A percentile compares a stretch with the other conserved stretches of the same genome.
These are phyloP conservation scores for Cutaneotrichosporon sp. DNA, from an alignment of 1,284 basidiomycete genomes.

Conservation along the genomic window DNA sequence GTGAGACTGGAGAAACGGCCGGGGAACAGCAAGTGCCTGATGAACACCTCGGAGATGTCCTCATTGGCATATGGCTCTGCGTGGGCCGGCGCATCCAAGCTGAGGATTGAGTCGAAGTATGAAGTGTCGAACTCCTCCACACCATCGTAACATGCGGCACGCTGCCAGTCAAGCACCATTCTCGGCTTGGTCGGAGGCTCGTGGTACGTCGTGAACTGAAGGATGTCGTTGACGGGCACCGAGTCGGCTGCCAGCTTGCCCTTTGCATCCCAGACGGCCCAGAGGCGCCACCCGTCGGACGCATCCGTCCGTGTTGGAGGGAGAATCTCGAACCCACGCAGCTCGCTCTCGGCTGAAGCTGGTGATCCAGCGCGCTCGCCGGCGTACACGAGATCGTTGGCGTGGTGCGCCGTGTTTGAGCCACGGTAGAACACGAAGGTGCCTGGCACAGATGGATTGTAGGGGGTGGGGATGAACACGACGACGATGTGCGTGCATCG, in stretches of 20 bases:
- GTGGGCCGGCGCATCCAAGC: slow-evolving; percentile 58
- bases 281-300: slow-evolving; percentile 45
- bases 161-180: slow-evolving; percentile 38
- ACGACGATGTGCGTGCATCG: slow-evolving; percentile 43
- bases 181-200: slow-evolving; percentile 16
- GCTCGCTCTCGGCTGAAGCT: slow-evolving; percentile 26
- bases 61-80: slow-evolving; percentile 34
- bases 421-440: slow-evolving; percentile 46
- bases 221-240: slow-evolving; percentile 33
- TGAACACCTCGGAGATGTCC: slow-evolving; percentile 62
- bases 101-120: slow-evolving; percentile 74
- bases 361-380: slow-evolving; percentile 34
- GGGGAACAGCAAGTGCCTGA: slow-evolving; percentile 74
- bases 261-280: slow-evolving; percentile 48
- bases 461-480: slow-evolving; percentile 41
- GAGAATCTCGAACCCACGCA: slow-evolving; percentile 48
- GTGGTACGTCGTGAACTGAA: slow-evolving; percentile 37
- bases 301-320: slow-evolving; percentile 27
- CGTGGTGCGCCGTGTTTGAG: slow-evolving; percentile 22
- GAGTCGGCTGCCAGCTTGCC: slow-evolving; percentile 27
- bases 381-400: slow-evolving; percentile 36
- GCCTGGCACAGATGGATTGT: slow-evolving; percentile 32
- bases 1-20: slow-evolving; percentile 79
- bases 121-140: slow-evolving; percentile 74
- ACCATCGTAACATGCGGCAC: slow-evolving; percentile 20